A percentile compares a stretch with the other conserved stretches of the same genome.
phyloP scores from a whole-genome alignment of 495 filamentous ascomycete species.

The Neurospora sublineolata region DNA sequence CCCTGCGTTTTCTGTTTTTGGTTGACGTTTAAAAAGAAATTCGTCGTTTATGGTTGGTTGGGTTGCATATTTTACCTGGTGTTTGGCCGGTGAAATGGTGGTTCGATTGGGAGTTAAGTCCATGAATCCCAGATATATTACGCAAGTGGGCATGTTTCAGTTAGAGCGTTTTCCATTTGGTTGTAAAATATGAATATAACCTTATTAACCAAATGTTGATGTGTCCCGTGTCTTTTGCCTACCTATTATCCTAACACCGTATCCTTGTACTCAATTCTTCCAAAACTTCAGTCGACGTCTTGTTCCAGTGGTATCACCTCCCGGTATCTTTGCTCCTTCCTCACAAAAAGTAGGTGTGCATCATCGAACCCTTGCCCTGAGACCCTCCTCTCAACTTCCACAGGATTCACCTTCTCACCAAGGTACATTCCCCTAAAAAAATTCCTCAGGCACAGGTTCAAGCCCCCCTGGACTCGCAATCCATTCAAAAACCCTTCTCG shows the following conservation, averaged over 20 bases:
- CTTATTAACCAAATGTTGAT: background rate
- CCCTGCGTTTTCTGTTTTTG: slow-evolving; percentile 11
- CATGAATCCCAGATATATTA: background rate
- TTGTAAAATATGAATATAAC: background rate
- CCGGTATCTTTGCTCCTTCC: background rate
- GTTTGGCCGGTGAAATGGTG: background rate
- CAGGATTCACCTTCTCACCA: background rate
- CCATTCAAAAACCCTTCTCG: background rate
- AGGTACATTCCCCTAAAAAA: background rate
- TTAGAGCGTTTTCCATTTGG: background rate
- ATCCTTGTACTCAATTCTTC: background rate
- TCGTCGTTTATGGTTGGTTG: background rate
- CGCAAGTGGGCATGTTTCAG: background rate
- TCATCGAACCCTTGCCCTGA: too few relatives aligned
- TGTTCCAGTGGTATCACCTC: background rate
- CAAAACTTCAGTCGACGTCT: background rate
- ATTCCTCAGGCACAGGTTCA: background rate
- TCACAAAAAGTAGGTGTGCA: too few relatives aligned
- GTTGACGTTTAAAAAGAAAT: slow-evolving; percentile 16
- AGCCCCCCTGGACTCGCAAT: background rate
- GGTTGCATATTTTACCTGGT: background rate
- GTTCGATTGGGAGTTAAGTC: background rate
- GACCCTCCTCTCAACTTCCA: background rate
- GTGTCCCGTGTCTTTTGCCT: background rate
- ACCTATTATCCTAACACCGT: background rate